Evolutionary conservation across 805 yeast species (phyloP).

Genomic region (Dipodascopsis uninucleata): DNA sequence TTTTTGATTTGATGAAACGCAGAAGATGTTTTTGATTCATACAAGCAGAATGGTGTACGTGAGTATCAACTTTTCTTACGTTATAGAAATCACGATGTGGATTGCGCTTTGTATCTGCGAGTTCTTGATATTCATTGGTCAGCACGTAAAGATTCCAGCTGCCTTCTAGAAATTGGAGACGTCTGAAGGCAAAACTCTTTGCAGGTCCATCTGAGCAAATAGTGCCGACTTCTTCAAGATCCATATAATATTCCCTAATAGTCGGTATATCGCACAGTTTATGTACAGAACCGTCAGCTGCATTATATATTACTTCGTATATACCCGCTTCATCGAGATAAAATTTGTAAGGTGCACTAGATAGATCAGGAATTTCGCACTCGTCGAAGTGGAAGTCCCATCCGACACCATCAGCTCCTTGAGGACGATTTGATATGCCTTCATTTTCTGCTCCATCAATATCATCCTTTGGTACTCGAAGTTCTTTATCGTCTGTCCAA

Average conservation of each 20-base stretch:
- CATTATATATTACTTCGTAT: constrained; percentile 53
- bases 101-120: constrained; percentile 80
- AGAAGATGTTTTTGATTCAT: constrained; percentile 97
- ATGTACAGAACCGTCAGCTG: constrained; percentile 27
- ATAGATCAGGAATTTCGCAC: constrained; percentile 50
- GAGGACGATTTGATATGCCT: background rate
- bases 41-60: constrained; percentile 98
- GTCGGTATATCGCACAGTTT: constrained; percentile 50
- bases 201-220: constrained; percentile 93
- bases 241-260: constrained; percentile 78
- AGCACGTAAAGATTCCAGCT: constrained; percentile 90
- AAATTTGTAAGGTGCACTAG: constrained; percentile 42
- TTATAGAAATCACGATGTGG: constrained; percentile 98
- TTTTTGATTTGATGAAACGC: constrained; percentile 90
- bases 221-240: constrained; percentile 66
- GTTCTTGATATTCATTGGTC: constrained; percentile 89
- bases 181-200: constrained; percentile 90
- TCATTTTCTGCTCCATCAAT: constrained; percentile 26
- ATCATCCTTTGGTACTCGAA: constrained; percentile 44
- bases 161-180: constrained; percentile 91
- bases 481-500: constrained; percentile 62
- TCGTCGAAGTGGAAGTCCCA: constrained; percentile 57
- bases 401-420: constrained; percentile 37
- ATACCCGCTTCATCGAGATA: constrained; percentile 61
- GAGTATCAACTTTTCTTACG: constrained; percentile 95